A percentile compares a stretch with the other conserved stretches of the same genome.
Conservation (phyloP, 495 filamentous ascomycete species). For the Trichoderma parareesei region DNA sequence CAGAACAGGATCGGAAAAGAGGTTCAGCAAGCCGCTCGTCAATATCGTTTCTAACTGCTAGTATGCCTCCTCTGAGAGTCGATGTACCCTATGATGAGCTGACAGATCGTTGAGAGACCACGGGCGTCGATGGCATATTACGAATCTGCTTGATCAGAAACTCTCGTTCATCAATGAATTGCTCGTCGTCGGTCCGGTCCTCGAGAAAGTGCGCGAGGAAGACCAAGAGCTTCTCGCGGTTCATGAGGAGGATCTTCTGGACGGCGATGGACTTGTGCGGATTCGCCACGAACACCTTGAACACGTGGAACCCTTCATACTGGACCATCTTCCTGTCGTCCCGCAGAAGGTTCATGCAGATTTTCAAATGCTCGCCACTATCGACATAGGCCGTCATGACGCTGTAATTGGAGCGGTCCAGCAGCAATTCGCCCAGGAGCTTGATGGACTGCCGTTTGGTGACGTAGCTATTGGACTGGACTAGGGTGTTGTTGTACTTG, state of each 20-base stretch:
- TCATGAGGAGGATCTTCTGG: constrained; percentile 90
- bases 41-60: neutral
- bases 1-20: neutral
- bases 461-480: constrained; percentile 91
- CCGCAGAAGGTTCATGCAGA: constrained; percentile 91
- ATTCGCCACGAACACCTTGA: constrained; percentile 99
- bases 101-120: constrained; percentile 37
- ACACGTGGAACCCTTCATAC: constrained; percentile 98
- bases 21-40: neutral
- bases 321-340: constrained; percentile 98
- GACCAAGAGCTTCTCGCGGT: constrained; percentile 77
- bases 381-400: constrained; percentile 98
- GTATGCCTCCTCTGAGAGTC: neutral
- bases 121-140: constrained; percentile 60
- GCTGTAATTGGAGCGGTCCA: constrained; percentile 93
- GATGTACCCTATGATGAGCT: constrained; percentile 2
- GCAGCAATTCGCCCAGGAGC: constrained; percentile 84
- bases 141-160: constrained; percentile 93
- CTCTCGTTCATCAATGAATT: constrained; percentile 96
- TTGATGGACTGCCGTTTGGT: constrained; percentile 98
- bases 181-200: constrained; percentile 93
- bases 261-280: constrained; percentile 92
- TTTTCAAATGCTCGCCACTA: constrained; percentile 87
- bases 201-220: constrained; percentile 90
- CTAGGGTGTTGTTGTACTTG: constrained; percentile 78